These are phyloP conservation scores for Tympanopsis confertula DNA, from an alignment of 2,329 filamentous ascomycete species.

Conservation along the genomic window DNA sequence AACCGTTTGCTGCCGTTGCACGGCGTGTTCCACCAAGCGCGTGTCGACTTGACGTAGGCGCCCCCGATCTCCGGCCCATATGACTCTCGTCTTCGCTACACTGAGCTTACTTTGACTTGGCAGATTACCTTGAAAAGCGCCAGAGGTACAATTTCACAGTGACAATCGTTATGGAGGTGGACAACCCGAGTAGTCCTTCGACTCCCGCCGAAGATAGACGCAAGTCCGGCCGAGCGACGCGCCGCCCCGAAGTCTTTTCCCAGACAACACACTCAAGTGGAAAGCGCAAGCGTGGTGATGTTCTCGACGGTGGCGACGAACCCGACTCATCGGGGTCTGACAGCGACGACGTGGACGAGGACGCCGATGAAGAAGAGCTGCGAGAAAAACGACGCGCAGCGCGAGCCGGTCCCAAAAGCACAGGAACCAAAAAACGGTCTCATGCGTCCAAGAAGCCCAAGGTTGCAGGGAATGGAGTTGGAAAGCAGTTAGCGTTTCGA, in stretches of 20 bases:
- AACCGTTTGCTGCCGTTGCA: too few relatives aligned
- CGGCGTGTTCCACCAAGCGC: too few relatives aligned
- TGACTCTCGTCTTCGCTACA: too few relatives aligned
- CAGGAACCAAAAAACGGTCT: constrained; percentile 4
- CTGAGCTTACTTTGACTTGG: too few relatives aligned
- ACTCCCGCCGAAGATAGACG: neutral
- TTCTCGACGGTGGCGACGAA: neutral
- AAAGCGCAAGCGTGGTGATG: constrained; percentile 1
- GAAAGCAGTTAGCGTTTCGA: constrained; percentile 3
- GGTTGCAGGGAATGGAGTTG: constrained; percentile 6
- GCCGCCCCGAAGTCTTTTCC: neutral
- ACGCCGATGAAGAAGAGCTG: constrained; percentile 4
- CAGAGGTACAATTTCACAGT: too few relatives aligned
- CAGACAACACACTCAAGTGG: neutral
- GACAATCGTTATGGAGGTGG: too few relatives aligned
- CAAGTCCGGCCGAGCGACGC: neutral
- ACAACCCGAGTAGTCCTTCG: too few relatives aligned
- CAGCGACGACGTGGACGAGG: constrained; percentile 3
- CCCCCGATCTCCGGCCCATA: too few relatives aligned
- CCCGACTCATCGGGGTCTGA: constrained; percentile 3
- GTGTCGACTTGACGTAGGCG: too few relatives aligned
- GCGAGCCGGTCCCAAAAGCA: constrained; percentile 6
- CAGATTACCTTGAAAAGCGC: too few relatives aligned
- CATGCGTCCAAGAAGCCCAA: constrained; percentile 5
- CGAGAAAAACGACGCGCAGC: constrained; percentile 3